A percentile compares a stretch with the other conserved stretches of the same genome.
Conservation (phyloP, 148 eudicot species). For the Suaeda aralocaspica region DNA sequence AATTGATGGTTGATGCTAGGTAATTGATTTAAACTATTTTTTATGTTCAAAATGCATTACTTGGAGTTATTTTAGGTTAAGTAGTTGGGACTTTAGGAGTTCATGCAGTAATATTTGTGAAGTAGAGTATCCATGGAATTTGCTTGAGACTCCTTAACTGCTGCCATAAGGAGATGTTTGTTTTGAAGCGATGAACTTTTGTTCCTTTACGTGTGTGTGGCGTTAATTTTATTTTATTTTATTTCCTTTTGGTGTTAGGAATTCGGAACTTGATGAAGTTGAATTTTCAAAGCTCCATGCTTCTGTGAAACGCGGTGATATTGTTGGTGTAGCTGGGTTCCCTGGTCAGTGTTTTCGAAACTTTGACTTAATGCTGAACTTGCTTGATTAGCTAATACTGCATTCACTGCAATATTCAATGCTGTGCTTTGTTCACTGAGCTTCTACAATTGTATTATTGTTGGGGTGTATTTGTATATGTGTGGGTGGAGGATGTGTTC, state of each 20-base stretch:
- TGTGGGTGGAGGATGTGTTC: too few relatives aligned
- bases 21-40: slow-evolving; percentile 21
- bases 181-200: background rate
- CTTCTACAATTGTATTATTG: too few relatives aligned
- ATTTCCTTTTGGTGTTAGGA: slow-evolving; percentile 38
- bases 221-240: background rate
- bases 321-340: slow-evolving; percentile 78
- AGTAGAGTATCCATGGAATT: background rate
- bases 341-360: slow-evolving; percentile 53
- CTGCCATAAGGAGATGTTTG: too few relatives aligned
- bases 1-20: slow-evolving; percentile 96
- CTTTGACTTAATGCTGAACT: background rate
- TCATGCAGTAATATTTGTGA: too few relatives aligned
- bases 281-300: slow-evolving; percentile 68
- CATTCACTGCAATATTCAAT: background rate
- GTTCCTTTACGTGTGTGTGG: background rate
- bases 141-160: too few relatives aligned
- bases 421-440: background rate
- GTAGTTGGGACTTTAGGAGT: too few relatives aligned
- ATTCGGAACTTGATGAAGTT: slow-evolving; percentile 59
- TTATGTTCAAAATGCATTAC: background rate
- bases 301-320: slow-evolving; percentile 87
- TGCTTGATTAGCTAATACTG: background rate
- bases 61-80: too few relatives aligned
- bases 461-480: too few relatives aligned